These are phyloP conservation scores for Leptodontidium sp. DNA, from an alignment of 2,329 filamentous ascomycete genomes.

Conservation along the genomic window DNA sequence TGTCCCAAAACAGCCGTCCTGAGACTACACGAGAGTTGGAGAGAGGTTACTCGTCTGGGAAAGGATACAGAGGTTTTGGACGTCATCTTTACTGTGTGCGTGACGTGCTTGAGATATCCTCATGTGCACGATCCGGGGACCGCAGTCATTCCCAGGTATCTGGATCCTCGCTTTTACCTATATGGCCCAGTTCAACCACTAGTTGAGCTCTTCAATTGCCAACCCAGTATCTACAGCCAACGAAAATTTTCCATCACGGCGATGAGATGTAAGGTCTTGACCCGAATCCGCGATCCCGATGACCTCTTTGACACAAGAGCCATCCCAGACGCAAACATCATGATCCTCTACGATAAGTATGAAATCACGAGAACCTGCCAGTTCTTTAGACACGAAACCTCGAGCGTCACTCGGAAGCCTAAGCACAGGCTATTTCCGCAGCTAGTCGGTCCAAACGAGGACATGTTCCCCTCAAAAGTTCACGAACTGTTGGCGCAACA, in stretches of 20 bases:
- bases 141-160: not conserved
- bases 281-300: not conserved
- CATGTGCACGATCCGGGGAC: not conserved
- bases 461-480: not conserved
- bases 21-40: not conserved
- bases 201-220: not conserved
- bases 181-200: not conserved
- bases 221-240: not conserved
- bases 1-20: not conserved
- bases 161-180: not conserved
- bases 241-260: not conserved
- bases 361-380: not conserved
- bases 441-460: not conserved
- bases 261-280: not conserved
- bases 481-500: not conserved
- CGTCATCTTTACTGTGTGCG: not conserved
- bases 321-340: not conserved
- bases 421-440: not conserved
- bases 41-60: not conserved
- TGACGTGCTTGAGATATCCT: constrained; percentile 1
- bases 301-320: not conserved
- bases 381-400: constrained; percentile 2
- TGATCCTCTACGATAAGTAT: not conserved
- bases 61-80: not conserved
- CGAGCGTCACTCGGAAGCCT: not conserved